phyloP scores from a whole-genome alignment of 495 filamentous ascomycete genomes.

The Usnea hakonensis region DNA sequence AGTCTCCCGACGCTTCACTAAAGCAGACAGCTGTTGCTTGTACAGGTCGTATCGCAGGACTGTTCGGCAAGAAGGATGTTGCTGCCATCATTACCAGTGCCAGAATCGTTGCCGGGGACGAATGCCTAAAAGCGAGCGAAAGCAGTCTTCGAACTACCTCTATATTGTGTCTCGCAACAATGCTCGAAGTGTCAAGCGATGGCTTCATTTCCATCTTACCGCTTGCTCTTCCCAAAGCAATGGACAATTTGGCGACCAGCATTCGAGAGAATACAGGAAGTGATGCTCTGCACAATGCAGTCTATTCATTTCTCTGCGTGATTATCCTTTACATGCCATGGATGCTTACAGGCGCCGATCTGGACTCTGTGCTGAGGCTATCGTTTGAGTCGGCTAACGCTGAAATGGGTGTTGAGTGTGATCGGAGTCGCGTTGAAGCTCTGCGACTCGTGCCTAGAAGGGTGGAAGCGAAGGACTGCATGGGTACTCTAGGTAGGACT shows the following conservation, averaged over 20 bases:
- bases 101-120: conserved; percentile 61
- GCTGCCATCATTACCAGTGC: conserved; percentile 58
- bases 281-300: conserved; percentile 66
- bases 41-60: conserved; percentile 81
- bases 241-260: conserved; percentile 59
- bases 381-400: conserved; percentile 62
- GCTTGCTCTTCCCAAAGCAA: conserved; percentile 57
- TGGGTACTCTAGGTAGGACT: conserved; percentile 61
- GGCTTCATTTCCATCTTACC: conserved; percentile 77
- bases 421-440: conserved; percentile 59
- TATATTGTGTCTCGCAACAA: conserved; percentile 78
- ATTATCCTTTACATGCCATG: conserved; percentile 76
- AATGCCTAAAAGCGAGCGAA: conserved; percentile 68
- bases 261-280: conserved; percentile 46
- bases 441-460: conserved; percentile 63
- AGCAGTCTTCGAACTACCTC: conserved; percentile 67
- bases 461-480: conserved; percentile 59
- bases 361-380: conserved; percentile 59
- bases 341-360: conserved; percentile 67
- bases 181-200: conserved; percentile 79
- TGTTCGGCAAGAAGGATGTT: conserved; percentile 81
- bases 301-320: conserved; percentile 66
- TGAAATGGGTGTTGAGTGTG: conserved; percentile 45
- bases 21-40: conserved; percentile 78
- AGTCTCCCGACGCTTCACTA: conserved; percentile 59